phyloP scores from a whole-genome alignment of 306 rosid species.

The peach (Prunus persica) region Prunus_persica_NCBIv2 NC_034012.1:3527001-3527500 shows the following conservation, averaged over 20 bases:
- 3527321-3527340: background rate
- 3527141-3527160: background rate
- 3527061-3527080: background rate
- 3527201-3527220: background rate
- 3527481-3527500: slow-evolving; percentile 11
- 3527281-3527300: background rate
- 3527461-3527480: slow-evolving; percentile 1
- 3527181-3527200: background rate
- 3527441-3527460: slow-evolving; percentile 13
- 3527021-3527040: background rate
- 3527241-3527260: background rate
- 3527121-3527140: too few relatives aligned
- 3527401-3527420: background rate
- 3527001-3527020: background rate
- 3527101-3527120: too few relatives aligned
- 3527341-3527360: background rate
- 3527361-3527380: background rate
- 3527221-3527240: background rate
- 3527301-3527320: background rate
- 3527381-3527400: background rate
- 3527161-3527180: too few relatives aligned
- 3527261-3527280: background rate
- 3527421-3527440: background rate
- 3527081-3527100: background rate
- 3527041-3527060: background rate